A percentile compares a stretch with the other conserved stretches of the same genome.
phyloP scores from a whole-genome alignment of 306 rosid species.

The Vigna unguiculata region DNA sequence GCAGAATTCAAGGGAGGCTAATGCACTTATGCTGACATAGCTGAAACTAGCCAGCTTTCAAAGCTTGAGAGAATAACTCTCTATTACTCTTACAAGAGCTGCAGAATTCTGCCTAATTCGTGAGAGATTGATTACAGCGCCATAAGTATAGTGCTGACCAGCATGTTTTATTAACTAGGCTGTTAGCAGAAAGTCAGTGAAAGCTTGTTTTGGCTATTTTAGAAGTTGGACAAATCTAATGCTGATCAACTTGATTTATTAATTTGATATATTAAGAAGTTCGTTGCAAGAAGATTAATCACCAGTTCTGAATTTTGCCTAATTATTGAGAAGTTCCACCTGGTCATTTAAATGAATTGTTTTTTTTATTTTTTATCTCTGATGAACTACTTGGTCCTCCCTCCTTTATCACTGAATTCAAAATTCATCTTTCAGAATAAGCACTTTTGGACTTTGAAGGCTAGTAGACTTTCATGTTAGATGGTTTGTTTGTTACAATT shows the following conservation, averaged over 20 bases:
- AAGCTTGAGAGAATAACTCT: too few species aligned
- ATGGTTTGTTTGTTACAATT: slow-evolving; percentile 2
- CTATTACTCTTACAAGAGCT: too few species aligned
- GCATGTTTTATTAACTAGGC: not conserved
- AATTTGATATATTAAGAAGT: not conserved
- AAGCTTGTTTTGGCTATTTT: not conserved
- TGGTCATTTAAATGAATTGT: not conserved
- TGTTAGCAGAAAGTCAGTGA: not conserved
- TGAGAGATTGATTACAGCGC: not conserved
- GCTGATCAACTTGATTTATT: slow-evolving; percentile 6
- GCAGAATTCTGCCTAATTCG: not conserved
- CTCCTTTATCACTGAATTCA: slow-evolving; percentile 1
- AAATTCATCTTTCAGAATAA: not conserved
- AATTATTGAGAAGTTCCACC: not conserved
- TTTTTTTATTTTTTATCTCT: not conserved
- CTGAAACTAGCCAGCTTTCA: too few species aligned
- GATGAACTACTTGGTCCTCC: not conserved
- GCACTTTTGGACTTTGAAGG: not conserved
- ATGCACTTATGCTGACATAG: too few species aligned
- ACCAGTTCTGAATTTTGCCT: not conserved
- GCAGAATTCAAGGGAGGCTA: too few species aligned
- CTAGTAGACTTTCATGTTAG: not conserved
- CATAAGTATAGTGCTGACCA: not conserved
- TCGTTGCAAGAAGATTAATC: not conserved
- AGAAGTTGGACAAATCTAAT: not conserved